A percentile compares a stretch with the other conserved stretches of the same genome.
phyloP scores from a whole-genome alignment of 495 filamentous ascomycete species.

The Lasiosphaeria miniovina region DNA sequence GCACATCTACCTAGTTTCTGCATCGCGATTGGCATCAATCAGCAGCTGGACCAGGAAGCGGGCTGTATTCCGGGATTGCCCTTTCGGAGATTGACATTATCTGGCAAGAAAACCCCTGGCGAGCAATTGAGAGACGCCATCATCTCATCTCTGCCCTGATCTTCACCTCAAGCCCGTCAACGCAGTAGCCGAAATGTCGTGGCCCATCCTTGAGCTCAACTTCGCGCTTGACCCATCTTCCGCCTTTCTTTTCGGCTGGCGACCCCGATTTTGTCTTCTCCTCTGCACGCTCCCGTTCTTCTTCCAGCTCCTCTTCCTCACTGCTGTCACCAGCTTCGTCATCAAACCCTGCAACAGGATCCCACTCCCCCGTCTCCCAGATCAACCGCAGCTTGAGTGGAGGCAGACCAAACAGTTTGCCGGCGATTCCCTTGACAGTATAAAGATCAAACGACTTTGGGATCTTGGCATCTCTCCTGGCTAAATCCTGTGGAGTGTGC shows the following conservation, averaged over 20 bases:
- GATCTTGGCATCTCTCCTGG: constrained; percentile 38
- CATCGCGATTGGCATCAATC: too few relatives aligned
- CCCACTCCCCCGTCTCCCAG: constrained; percentile 82
- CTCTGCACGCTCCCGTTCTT: constrained; percentile 15
- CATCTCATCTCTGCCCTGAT: constrained; percentile 61
- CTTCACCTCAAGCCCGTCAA: constrained; percentile 65
- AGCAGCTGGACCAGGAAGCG: too few relatives aligned
- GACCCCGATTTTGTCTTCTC: constrained; percentile 1
- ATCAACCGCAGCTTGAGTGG: constrained; percentile 64
- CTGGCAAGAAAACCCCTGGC: not conserved
- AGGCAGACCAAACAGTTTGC: constrained; percentile 61
- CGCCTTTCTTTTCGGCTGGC: constrained; percentile 26
- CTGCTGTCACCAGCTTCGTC: constrained; percentile 55
- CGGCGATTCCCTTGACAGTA: constrained; percentile 71
- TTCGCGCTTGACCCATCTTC: constrained; percentile 67
- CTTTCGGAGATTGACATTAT: not conserved
- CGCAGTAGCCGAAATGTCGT: constrained; percentile 74
- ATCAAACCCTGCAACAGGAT: constrained; percentile 66
- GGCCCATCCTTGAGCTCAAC: constrained; percentile 79
- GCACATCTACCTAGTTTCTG: too few relatives aligned
- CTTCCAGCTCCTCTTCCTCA: constrained; percentile 50
- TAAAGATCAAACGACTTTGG: constrained; percentile 79
- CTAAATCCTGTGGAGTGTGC: constrained; percentile 2
- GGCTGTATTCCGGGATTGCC: not conserved
- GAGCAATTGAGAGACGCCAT: not conserved